Percentiles rank a stretch among this genome's conserved stretches.
Conservation (phyloP, 257 asterid species). For the Solanum sitiens region DNA sequence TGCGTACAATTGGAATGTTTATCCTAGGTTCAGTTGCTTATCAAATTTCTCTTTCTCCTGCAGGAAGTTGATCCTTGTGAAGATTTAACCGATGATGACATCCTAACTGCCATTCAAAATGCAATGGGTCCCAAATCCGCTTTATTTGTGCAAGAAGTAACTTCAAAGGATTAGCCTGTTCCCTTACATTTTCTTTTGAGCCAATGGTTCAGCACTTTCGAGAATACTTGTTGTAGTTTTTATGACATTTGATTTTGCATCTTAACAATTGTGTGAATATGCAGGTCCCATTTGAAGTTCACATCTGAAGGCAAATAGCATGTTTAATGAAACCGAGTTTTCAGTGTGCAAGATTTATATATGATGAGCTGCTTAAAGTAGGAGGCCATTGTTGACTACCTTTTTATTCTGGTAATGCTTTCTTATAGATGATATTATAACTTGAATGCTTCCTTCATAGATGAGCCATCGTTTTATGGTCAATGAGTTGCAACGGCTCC, state of each 20-base stretch:
- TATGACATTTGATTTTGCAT: background rate
- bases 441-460: slow-evolving; percentile 18
- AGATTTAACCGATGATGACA: slow-evolving; percentile 84
- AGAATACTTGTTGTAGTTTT: background rate
- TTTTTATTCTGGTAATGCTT: background rate
- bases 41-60: slow-evolving; percentile 6
- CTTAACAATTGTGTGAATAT: background rate
- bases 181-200: background rate
- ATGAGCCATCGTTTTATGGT: slow-evolving; percentile 81
- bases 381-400: background rate
- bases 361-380: slow-evolving; percentile 90
- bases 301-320: slow-evolving; percentile 74
- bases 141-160: slow-evolving; percentile 82
- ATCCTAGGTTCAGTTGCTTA: background rate
- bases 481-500: background rate
- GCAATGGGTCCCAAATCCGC: slow-evolving; percentile 88
- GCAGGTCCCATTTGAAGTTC: slow-evolving; percentile 95
- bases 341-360: slow-evolving; percentile 88
- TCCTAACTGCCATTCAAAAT: slow-evolving; percentile 83
- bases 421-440: background rate
- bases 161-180: slow-evolving; percentile 9
- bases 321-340: slow-evolving; percentile 92
- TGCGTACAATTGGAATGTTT: background rate
- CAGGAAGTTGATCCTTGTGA: slow-evolving; percentile 98
- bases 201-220: background rate